These are phyloP conservation scores for Cytospora mali DNA, from an alignment of 2,329 filamentous ascomycete species.

Conservation along the genomic window DNA sequence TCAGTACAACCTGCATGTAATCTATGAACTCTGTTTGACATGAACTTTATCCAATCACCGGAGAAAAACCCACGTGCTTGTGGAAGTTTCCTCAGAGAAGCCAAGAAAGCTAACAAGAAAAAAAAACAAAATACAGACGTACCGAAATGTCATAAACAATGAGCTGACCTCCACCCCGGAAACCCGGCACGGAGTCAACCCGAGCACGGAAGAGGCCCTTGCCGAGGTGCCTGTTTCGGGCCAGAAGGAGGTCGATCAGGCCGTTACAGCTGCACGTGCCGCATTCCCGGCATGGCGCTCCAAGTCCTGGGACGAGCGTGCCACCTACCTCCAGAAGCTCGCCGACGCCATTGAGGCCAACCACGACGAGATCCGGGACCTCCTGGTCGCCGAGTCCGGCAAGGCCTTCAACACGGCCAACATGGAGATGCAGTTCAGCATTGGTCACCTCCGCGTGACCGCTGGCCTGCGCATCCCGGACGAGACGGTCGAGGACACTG, in stretches of 20 bases:
- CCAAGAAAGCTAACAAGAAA: not conserved
- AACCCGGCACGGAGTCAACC: constrained; percentile 51
- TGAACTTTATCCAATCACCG: not conserved
- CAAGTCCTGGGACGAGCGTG: constrained; percentile 27
- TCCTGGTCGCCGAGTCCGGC: constrained; percentile 27
- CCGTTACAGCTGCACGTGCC: constrained; percentile 48
- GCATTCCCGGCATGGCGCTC: constrained; percentile 49
- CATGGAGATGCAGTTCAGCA: constrained; percentile 25
- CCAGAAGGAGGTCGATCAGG: constrained; percentile 49
- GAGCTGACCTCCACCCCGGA: constrained; percentile 46
- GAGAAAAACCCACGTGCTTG: not conserved
- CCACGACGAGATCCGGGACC: constrained; percentile 23
- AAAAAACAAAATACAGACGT: constrained; percentile 30
- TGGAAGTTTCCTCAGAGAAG: not conserved
- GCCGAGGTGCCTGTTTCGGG: constrained; percentile 51
- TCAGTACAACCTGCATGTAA: not conserved
- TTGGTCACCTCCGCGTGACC: constrained; percentile 24
- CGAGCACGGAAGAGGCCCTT: constrained; percentile 49
- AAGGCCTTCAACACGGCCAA: constrained; percentile 26
- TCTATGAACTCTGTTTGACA: too few relatives aligned
- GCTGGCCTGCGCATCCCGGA: constrained; percentile 26
- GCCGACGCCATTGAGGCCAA: constrained; percentile 28
- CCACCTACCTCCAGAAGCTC: constrained; percentile 14
- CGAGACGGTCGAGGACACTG: constrained; percentile 26
- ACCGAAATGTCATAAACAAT: constrained; percentile 54